Conservation (phyloP, 345 rosid species). For the Trapa bicornis region DNA sequence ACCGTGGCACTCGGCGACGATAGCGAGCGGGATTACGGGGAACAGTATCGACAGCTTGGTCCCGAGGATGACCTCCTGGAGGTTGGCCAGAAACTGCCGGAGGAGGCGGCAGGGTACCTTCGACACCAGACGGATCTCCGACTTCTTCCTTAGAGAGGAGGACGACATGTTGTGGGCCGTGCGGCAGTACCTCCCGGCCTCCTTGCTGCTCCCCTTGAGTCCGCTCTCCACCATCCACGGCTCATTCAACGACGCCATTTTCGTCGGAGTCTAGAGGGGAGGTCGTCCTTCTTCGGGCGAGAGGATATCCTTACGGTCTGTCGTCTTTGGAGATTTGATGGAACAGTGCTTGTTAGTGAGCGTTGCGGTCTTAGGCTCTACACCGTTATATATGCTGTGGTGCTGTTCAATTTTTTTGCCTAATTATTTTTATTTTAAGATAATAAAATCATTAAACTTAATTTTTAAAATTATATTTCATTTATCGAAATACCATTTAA, state of each 20-base stretch:
- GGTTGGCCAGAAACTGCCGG: constrained; percentile 36
- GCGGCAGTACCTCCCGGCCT: constrained; percentile 44
- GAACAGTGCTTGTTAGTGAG: background rate
- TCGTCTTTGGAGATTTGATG: background rate
- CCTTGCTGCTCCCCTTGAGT: constrained; percentile 42
- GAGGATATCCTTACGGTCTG: background rate
- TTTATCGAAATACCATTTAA: too few species aligned
- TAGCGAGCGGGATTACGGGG: constrained; percentile 68
- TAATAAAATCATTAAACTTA: too few species aligned
- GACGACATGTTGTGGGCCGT: constrained; percentile 83
- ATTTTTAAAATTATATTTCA: too few species aligned
- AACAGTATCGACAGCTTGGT: constrained; percentile 72
- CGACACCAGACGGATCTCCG: constrained; percentile 49
- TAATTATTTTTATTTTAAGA: too few species aligned
- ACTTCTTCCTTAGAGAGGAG: constrained; percentile 64
- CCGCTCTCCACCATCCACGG: constrained; percentile 49
- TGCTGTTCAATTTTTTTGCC: too few species aligned
- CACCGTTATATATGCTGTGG: background rate
- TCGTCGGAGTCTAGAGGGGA: background rate
- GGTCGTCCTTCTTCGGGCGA: background rate
- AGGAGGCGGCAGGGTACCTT: constrained; percentile 41
- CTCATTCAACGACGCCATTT: constrained; percentile 26
- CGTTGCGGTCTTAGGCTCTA: too few species aligned
- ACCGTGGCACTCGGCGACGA: constrained; percentile 37
- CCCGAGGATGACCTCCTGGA: constrained; percentile 78